Base-by-base conservation (phyloP, 2,329 filamentous ascomycete species). In the Epichloe coenophiala region DNA sequence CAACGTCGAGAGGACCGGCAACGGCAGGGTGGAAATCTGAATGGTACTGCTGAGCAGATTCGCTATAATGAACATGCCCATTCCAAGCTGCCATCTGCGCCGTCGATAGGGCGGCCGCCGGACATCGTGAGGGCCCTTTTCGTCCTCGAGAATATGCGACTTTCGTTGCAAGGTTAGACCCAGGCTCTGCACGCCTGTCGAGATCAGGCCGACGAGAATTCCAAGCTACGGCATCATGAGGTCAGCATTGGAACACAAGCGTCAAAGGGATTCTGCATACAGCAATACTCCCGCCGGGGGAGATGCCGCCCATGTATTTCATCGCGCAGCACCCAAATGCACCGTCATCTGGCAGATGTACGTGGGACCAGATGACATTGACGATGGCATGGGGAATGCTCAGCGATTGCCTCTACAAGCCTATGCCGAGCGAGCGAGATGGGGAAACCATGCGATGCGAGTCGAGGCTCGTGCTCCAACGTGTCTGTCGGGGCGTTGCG, bases 131-230 rank as follows among this genome's bases (percentile, higher is more conserved):
- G 77, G 77, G 48, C 81, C 80, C 68, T 95, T 95, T 71, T 94
- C 88, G 71, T 98, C 93, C 73, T 98, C 93, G 63, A 97, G 82
- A 58, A 98, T 84, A 71, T 98, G 93, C 56, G 93, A 97, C 70
- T 98, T 97, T 65, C 93, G 88, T 71, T 98, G 93, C 27, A 98
- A 77, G 35, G 93, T 98, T 57, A 98, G 78, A 58, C 93, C 93
- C 60, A 98, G 75, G 66, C 90, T 95, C 68, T 98, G 93, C 23
- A 97, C 80, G 65, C 89, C 93, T 53, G 93, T 96, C 52, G 91
- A 97, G 59, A 96, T 67, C 57, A 98, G 78, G 60, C 93, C 93
- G 64, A 96, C 91, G 56, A 96, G 70, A 64, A 98, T 89, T 62
- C 93, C 93, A 63, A 97, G 78, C 88, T 94, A 63, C 31, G 23